Evolutionary conservation across 2,329 filamentous ascomycete genomes (phyloP).

Genomic region (Talaromyces sp.): DNA sequence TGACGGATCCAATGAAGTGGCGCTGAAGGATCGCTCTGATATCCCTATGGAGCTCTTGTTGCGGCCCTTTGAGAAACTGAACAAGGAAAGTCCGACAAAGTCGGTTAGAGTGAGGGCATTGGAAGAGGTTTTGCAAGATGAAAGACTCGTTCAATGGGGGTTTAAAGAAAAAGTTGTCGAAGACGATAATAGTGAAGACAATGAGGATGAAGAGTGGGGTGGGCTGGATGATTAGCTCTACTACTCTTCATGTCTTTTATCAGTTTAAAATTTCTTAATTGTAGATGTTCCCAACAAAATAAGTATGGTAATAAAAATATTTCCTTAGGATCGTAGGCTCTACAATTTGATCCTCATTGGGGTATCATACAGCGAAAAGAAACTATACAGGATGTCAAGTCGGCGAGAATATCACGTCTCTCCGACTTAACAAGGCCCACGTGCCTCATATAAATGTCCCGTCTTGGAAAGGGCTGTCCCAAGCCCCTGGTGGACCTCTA

Average conservation of each 20-base stretch:
- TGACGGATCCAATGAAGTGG: conserved; percentile 28
- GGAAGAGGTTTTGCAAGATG: conserved; percentile 66
- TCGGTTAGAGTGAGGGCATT: conserved; percentile 61
- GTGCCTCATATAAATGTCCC: conserved; percentile 64
- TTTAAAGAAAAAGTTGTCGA: conserved; percentile 31
- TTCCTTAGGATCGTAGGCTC: neutral
- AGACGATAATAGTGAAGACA: conserved; percentile 32
- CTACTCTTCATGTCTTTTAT: neutral
- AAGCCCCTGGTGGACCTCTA: conserved; percentile 75
- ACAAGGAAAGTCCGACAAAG: conserved; percentile 58
- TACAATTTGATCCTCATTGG: neutral
- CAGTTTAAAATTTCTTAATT: neutral
- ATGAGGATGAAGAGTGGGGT: conserved; percentile 34
- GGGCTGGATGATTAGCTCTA: conserved; percentile 5
- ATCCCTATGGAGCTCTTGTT: conserved; percentile 38
- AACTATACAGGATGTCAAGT: neutral
- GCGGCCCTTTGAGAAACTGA: conserved; percentile 40
- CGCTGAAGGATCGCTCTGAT: conserved; percentile 29
- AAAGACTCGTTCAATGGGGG: conserved; percentile 62
- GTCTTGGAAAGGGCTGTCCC: conserved; percentile 78
- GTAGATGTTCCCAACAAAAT: neutral
- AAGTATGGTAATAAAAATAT: neutral
- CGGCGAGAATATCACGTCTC: neutral
- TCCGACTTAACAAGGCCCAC: conserved; percentile 25
- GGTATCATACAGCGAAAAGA: neutral